A percentile compares a stretch with the other conserved stretches of the same genome.
Evolutionary conservation across 176 grass and related monocot genomes (phyloP).

Genomic region (Oryza meridionalis): DNA sequence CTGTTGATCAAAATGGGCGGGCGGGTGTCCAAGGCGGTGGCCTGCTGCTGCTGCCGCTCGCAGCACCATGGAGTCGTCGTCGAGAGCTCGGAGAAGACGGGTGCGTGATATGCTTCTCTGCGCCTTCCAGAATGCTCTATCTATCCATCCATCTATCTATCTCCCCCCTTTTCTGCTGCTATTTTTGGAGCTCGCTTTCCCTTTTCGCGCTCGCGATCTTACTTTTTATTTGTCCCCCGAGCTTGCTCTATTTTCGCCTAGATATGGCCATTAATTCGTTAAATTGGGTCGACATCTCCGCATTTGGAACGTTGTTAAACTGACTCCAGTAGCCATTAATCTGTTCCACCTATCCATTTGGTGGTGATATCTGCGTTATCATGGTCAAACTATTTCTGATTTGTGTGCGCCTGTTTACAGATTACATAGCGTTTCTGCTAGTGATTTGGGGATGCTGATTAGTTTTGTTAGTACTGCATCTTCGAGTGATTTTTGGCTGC

Average conservation of each 20-base stretch:
- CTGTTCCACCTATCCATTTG: neutral
- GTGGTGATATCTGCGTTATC: neutral
- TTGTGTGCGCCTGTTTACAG: neutral
- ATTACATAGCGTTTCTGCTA: neutral
- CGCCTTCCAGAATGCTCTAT: neutral
- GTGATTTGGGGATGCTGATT: neutral
- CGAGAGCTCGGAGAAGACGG: conserved; percentile 47
- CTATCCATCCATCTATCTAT: neutral
- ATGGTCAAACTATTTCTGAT: neutral
- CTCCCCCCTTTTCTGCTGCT: neutral
- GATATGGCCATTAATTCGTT: neutral
- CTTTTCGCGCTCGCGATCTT: neutral
- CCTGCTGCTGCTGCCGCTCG: conserved; percentile 73
- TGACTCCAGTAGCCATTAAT: neutral
- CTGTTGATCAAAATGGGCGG: conserved; percentile 69
- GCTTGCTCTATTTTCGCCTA: neutral
- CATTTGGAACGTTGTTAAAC: conserved; percentile 24
- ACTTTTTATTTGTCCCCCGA: neutral
- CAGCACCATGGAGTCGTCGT: conserved; percentile 56
- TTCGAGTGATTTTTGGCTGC: neutral
- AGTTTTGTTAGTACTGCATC: neutral
- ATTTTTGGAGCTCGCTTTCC: neutral
- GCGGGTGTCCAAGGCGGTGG: conserved; percentile 58
- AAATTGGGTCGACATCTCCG: neutral
- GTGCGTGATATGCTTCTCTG: conserved; percentile 48